Conservation (phyloP, 2,329 filamentous ascomycete genomes). For the Cercospora brassicicola region DNA sequence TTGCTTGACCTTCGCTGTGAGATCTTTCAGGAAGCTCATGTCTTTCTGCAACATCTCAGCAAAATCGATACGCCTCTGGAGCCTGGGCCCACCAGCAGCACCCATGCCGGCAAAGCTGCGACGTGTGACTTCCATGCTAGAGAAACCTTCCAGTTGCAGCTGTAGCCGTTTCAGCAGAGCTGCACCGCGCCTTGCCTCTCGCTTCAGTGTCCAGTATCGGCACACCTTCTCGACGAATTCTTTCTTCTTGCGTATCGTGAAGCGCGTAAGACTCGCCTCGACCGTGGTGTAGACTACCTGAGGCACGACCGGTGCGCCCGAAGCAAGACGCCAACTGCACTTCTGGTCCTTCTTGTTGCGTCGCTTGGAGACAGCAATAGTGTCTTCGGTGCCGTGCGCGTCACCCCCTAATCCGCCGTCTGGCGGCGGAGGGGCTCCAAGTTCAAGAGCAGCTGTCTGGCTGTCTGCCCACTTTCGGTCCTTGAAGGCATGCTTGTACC, state of each 20-base stretch:
- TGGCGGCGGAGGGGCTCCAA: conserved; percentile 65
- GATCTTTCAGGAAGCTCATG: conserved; percentile 69
- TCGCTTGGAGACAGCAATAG: conserved; percentile 58
- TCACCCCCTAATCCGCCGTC: conserved; percentile 49
- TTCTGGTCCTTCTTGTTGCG: conserved; percentile 63
- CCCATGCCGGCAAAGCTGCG: conserved; percentile 97
- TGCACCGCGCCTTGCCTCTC: conserved; percentile 86
- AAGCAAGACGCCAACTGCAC: conserved; percentile 85
- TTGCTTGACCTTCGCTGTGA: conserved; percentile 70
- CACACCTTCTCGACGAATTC: conserved; percentile 91
- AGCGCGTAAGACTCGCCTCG: conserved; percentile 77
- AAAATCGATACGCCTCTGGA: conserved; percentile 84
- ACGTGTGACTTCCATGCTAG: conserved; percentile 93
- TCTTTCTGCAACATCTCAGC: conserved; percentile 73
- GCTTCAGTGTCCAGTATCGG: conserved; percentile 96
- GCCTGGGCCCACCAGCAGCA: conserved; percentile 71
- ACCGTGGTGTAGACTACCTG: conserved; percentile 84
- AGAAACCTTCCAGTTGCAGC: conserved; percentile 92
- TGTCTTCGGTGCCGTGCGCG: conserved; percentile 48
- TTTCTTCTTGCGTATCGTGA: conserved; percentile 81
- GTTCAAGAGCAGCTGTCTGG: conserved; percentile 75
- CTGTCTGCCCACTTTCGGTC: conserved; percentile 90
- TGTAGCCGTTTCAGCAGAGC: conserved; percentile 90
- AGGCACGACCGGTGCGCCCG: conserved; percentile 90
- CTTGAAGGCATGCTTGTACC: conserved; percentile 86